Conservation (phyloP, 768 basidiomycete genomes). For the Leccinellum rugosiceps region DNA sequence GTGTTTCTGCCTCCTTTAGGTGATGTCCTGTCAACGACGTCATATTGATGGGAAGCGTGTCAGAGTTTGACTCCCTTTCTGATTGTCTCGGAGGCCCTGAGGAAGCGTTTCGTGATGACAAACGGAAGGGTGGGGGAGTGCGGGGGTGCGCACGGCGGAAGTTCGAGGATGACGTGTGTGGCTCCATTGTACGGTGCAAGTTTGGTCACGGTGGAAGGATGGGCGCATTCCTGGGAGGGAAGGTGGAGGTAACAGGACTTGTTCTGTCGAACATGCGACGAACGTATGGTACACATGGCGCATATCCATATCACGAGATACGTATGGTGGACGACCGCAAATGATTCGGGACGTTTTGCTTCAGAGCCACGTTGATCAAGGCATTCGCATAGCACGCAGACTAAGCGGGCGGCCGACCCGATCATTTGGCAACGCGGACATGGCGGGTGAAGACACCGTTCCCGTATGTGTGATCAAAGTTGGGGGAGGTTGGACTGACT, state of each 20-base stretch:
- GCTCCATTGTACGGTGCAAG: neutral
- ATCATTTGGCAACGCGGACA: conserved; percentile 7
- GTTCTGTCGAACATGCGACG: conserved; percentile 15
- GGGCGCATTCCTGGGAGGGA: neutral
- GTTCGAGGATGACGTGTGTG: conserved; percentile 23
- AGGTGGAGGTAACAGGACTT: conserved; percentile 1
- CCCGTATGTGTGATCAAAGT: conserved; percentile 4
- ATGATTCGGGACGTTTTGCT: neutral
- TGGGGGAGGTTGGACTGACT: neutral
- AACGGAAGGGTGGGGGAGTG: conserved; percentile 16
- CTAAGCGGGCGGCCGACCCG: neutral
- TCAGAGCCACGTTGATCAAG: conserved; percentile 9
- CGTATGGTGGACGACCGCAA: neutral
- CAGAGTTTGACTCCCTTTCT: neutral
- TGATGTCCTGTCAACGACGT: conserved; percentile 23
- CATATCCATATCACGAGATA: neutral
- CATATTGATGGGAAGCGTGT: conserved; percentile 5
- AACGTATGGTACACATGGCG: conserved; percentile 7
- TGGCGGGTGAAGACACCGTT: conserved; percentile 7
- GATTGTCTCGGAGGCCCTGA: conserved; percentile 16
- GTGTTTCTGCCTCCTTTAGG: conserved; percentile 7
- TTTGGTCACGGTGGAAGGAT: conserved; percentile 9
- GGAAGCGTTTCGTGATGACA: conserved; percentile 9
- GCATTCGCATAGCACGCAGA: conserved; percentile 4
- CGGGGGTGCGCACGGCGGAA: conserved; percentile 12